Evolutionary conservation across 2,329 filamentous ascomycete genomes (phyloP), one percentile per base, ranked within the genome.

Genomic region (Zasmidium citrigriseum): DNA sequence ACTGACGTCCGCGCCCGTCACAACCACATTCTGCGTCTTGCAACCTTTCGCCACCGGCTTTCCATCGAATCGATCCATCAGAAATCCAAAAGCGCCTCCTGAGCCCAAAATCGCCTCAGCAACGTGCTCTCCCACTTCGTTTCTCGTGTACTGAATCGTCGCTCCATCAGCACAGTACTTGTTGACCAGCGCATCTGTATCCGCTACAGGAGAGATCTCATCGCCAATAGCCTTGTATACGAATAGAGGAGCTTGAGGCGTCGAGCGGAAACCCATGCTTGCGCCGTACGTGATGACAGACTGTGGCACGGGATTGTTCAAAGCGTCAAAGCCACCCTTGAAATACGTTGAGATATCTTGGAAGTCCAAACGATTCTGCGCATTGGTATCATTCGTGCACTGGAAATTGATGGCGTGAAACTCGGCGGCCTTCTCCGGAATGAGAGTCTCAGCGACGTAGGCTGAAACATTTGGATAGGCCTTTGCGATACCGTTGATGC

Each of bases 171-270:
- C 44, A 48, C 79, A 82, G 51, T 77, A 80, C 14, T 67, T 61
- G 0, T 69, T 53, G 1, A 80, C 72, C 18, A 81, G 63, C 0
- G 60, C 68, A 51, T 82, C 78, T 2, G 76, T 80, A 27, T 77
- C 75, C 4, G 59, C 65, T 1, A 80, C 69, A 2, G 71, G 68
- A 7, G 73, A 77, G 48, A 79, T 67, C 54, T 81, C 74, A 25
- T 83, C 80, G 1, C 64, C 59, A 14, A 76, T 71, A 0, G 78
- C 76, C 55, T 82, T 81, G 65, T 82, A 82, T 2, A 80, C 63
- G 58, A 79, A 78, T 12, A 82, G 52, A 0, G 80, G 80, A 61
- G 80, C 77, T 4, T 67, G 54, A 0, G 80, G 80, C 0, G 72
- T 66, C 34, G 74, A 73, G 46, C 76, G 72, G 4, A 69, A 61